phyloP scores from a whole-genome alignment of 495 filamentous ascomycete species.

The Xylaria bambusicola region DNA sequence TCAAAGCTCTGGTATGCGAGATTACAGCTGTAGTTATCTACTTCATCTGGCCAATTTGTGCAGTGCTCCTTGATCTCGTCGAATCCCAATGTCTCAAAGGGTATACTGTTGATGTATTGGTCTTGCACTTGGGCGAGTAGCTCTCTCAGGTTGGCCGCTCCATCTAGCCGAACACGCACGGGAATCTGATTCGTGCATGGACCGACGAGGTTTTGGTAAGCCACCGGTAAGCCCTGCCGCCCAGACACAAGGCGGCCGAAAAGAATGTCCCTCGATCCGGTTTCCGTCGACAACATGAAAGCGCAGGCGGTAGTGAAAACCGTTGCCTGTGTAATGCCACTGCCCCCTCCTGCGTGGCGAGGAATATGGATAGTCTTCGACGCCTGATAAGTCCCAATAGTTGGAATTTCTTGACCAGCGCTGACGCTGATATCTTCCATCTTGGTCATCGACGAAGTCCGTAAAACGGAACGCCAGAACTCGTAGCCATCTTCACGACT shows the following conservation, averaged over 20 bases:
- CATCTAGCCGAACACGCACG: conserved; percentile 6
- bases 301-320: conserved; percentile 20
- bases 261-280: conserved; percentile 10
- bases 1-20: conserved; percentile 20
- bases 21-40: conserved; percentile 8
- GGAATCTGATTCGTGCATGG: conserved; percentile 18
- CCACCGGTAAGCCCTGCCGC: conserved; percentile 14
- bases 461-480: conserved; percentile 16
- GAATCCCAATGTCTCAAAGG: conserved; percentile 19
- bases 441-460: conserved; percentile 11
- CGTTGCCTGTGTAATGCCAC: conserved; percentile 16
- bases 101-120: conserved; percentile 18
- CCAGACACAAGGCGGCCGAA: conserved; percentile 18
- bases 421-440: conserved; percentile 10
- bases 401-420: not conserved
- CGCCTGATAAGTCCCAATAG: conserved; percentile 6
- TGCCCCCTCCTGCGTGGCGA: not conserved
- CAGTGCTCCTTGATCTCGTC: conserved; percentile 18
- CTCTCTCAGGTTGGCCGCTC: not conserved
- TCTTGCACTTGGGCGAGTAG: conserved; percentile 10
- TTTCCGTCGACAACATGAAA: conserved; percentile 5
- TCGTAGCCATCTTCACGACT: conserved; percentile 16
- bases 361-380: conserved; percentile 7
- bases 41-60: conserved; percentile 10
- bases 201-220: conserved; percentile 14